phyloP scores from a whole-genome alignment of 805 yeast genomes.

The Nakazawaea wickerhamii region DNA sequence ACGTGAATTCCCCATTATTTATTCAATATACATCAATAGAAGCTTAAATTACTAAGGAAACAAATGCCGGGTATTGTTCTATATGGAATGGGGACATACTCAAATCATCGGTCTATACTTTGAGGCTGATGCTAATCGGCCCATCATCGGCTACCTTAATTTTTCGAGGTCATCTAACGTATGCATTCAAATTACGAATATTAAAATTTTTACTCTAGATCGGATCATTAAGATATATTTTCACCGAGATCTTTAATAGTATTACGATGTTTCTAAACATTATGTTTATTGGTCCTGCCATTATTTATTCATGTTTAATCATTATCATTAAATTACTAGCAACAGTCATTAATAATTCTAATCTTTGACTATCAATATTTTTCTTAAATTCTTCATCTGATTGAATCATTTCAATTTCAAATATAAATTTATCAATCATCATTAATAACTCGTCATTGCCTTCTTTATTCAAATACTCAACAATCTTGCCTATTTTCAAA shows the following conservation, averaged over 20 bases:
- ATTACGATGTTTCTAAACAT: not conserved
- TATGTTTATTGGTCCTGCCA: not conserved
- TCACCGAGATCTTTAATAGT: too few relatives aligned
- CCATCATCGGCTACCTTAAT: too few relatives aligned
- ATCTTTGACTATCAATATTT: conserved; percentile 1
- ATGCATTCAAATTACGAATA: too few relatives aligned
- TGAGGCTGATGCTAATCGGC: too few relatives aligned
- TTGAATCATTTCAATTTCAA: conserved; percentile 1
- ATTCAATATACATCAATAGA: too few relatives aligned
- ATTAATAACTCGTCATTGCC: conserved; percentile 6
- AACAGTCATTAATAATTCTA: conserved; percentile 5
- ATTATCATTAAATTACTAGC: conserved; percentile 5
- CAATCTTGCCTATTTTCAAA: not conserved
- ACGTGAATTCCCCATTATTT: too few relatives aligned
- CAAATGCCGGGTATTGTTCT: too few relatives aligned
- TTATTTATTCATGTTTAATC: not conserved
- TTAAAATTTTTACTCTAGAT: not conserved
- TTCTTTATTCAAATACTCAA: not conserved
- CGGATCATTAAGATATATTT: too few relatives aligned
- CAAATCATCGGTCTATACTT: too few relatives aligned
- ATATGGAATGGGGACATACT: too few relatives aligned
- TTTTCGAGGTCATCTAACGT: too few relatives aligned
- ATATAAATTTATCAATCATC: conserved; percentile 5
- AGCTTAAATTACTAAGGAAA: too few relatives aligned
- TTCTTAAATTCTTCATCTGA: not conserved